A percentile compares a stretch with the other conserved stretches of the same genome.
Conservation (phyloP, 805 yeast genomes). For the Kodamaea neixiangensis region DNA sequence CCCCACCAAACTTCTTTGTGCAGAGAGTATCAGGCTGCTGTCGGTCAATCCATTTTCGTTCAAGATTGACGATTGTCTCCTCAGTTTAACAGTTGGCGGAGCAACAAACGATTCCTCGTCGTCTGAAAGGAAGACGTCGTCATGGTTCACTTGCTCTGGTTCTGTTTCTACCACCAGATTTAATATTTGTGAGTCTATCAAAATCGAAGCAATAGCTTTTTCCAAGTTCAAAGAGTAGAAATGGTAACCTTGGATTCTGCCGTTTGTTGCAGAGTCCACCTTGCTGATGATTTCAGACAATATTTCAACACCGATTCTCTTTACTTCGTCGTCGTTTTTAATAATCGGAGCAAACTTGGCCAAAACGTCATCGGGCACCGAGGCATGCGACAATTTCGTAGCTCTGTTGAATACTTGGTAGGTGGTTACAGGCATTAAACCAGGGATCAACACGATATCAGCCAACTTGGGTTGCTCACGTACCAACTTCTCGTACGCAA, state of each 20-base stretch:
- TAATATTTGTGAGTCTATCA: constrained; percentile 61
- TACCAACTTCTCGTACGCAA: constrained; percentile 59
- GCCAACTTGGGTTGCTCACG: constrained; percentile 42
- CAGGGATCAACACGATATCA: constrained; percentile 72
- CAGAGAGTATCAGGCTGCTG: constrained; percentile 17
- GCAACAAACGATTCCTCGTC: constrained; percentile 29
- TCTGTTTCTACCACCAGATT: constrained; percentile 39
- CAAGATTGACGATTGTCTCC: constrained; percentile 40
- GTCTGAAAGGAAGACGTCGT: constrained; percentile 43
- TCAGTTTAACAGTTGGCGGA: constrained; percentile 12
- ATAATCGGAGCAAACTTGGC: constrained; percentile 57
- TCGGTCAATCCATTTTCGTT: constrained; percentile 42
- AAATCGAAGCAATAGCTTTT: constrained; percentile 84
- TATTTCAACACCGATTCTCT: constrained; percentile 77
- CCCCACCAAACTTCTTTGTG: constrained; percentile 24
- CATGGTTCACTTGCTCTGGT: constrained; percentile 18
- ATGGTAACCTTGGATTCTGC: constrained; percentile 79
- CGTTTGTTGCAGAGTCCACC: constrained; percentile 53
- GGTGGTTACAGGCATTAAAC: constrained; percentile 89
- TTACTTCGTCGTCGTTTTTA: constrained; percentile 74
- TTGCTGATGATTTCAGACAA: constrained; percentile 62
- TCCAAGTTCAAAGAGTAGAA: constrained; percentile 92
- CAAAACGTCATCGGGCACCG: constrained; percentile 62
- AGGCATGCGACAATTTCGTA: constrained; percentile 84
- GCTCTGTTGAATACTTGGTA: constrained; percentile 82